A percentile compares a stretch with the other conserved stretches of the same genome.
These are phyloP conservation scores for Skeletonema potamos DNA, from an alignment of 108 stramenopile genomes.

Conservation along the genomic window DNA sequence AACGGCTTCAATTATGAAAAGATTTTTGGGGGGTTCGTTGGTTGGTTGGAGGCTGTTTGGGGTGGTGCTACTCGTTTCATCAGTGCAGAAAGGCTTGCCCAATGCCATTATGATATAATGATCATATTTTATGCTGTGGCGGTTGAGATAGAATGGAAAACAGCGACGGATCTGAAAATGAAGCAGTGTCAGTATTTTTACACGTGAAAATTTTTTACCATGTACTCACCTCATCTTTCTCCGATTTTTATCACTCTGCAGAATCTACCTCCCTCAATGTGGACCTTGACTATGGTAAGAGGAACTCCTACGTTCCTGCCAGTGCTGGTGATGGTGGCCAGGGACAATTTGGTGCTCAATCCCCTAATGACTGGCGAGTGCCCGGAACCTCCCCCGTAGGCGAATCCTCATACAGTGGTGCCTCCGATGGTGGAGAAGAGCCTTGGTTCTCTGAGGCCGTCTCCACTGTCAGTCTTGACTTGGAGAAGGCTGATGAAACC, in stretches of 20 bases:
- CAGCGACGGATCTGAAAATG: not conserved
- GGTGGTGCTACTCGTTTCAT: not conserved
- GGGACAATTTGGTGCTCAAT: slow-evolving; percentile 87
- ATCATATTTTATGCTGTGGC: not conserved
- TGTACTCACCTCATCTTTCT: not conserved
- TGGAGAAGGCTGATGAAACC: slow-evolving; percentile 83
- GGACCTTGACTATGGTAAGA: slow-evolving; percentile 85
- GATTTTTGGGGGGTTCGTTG: not conserved
- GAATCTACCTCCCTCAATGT: slow-evolving; percentile 45
- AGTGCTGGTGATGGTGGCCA: slow-evolving; percentile 82
- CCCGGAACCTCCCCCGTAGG: slow-evolving; percentile 89
- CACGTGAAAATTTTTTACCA: not conserved
- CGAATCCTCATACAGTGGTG: slow-evolving; percentile 75
- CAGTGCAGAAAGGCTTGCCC: not conserved
- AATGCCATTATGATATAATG: not conserved
- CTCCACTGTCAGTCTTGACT: slow-evolving; percentile 86
- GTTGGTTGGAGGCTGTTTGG: not conserved
- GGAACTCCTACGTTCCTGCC: slow-evolving; percentile 83
- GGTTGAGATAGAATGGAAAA: not conserved
- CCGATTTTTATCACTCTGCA: not conserved
- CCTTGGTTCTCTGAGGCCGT: slow-evolving; percentile 94
- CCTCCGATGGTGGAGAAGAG: slow-evolving; percentile 88
- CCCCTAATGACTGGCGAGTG: slow-evolving; percentile 87
- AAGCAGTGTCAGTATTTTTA: no score
- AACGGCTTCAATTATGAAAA: not conserved